phyloP scores from a whole-genome alignment of 169 alveolate species.

The Plasmodium vinckei region DNA sequence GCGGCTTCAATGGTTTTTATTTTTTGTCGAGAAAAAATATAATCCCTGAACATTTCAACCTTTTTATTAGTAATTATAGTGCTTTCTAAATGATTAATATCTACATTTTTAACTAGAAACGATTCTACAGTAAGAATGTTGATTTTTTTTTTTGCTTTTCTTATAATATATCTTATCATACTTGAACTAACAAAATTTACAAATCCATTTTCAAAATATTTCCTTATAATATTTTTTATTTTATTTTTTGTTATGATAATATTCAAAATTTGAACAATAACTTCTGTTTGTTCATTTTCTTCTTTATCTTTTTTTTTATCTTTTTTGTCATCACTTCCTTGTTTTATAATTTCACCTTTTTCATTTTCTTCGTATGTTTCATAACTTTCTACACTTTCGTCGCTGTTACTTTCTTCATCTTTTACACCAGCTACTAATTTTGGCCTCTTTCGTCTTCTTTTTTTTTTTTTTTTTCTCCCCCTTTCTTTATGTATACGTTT shows the following conservation, averaged over 20 bases:
- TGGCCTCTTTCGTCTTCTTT: neutral
- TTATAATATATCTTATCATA: slow-evolving; percentile 18
- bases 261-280: slow-evolving; percentile 3
- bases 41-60: slow-evolving; percentile 18
- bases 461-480: neutral
- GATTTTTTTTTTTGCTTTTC: slow-evolving; percentile 20
- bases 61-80: slow-evolving; percentile 27
- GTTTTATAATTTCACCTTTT: neutral
- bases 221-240: slow-evolving; percentile 11
- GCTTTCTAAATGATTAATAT: slow-evolving; percentile 13
- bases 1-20: neutral
- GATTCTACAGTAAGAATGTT: slow-evolving; percentile 7
- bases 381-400: neutral
- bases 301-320: neutral
- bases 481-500: neutral
- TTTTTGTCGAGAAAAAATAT: slow-evolving; percentile 32
- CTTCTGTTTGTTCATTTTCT: neutral
- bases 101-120: slow-evolving; percentile 20
- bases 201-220: neutral
- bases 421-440: neutral
- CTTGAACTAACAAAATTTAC: slow-evolving; percentile 15
- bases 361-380: neutral
- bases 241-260: slow-evolving; percentile 41
- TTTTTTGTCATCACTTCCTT: neutral
- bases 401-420: neutral